Percentiles rank a stretch among this genome's conserved stretches.
Conservation (phyloP, 2,329 filamentous ascomycete species). For the Aspergillus ochraceus region DNA sequence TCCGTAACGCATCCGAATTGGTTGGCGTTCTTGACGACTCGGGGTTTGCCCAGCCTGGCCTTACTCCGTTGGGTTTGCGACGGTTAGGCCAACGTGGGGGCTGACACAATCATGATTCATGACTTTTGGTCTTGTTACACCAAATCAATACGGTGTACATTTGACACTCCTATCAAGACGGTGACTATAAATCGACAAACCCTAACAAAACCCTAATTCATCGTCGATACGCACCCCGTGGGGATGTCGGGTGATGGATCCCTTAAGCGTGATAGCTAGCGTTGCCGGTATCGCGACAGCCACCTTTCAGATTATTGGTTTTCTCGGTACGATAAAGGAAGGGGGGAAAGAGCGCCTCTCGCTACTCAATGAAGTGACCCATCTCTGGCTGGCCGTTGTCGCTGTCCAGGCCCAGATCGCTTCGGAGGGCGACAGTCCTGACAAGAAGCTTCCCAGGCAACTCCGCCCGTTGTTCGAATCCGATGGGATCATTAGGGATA, state of each 20-base stretch:
- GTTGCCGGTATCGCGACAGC: constrained; percentile 15
- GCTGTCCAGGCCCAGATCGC: constrained; percentile 4
- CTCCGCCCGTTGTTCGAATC: constrained; percentile 11
- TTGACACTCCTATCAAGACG: background rate
- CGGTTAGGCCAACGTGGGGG: background rate
- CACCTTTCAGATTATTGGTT: constrained; percentile 16
- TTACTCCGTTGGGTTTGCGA: background rate
- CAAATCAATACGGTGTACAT: background rate
- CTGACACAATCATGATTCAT: background rate
- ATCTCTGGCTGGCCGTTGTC: constrained; percentile 14
- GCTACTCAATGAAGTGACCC: constrained; percentile 6
- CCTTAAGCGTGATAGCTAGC: constrained; percentile 15
- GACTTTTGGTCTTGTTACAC: background rate
- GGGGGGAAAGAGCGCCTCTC: constrained; percentile 12
- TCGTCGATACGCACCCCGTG: background rate
- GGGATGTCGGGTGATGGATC: constrained; percentile 11
- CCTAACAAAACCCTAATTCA: background rate
- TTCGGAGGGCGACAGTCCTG: background rate
- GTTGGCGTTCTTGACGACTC: background rate
- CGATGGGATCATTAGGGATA: constrained; percentile 14
- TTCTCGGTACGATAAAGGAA: constrained; percentile 3
- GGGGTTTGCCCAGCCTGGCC: background rate
- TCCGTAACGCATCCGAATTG: background rate
- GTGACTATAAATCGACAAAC: background rate
- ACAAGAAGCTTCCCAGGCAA: background rate